Conservation (phyloP, 2,329 filamentous ascomycete species). For the Chaetomium olivaceum region DNA sequence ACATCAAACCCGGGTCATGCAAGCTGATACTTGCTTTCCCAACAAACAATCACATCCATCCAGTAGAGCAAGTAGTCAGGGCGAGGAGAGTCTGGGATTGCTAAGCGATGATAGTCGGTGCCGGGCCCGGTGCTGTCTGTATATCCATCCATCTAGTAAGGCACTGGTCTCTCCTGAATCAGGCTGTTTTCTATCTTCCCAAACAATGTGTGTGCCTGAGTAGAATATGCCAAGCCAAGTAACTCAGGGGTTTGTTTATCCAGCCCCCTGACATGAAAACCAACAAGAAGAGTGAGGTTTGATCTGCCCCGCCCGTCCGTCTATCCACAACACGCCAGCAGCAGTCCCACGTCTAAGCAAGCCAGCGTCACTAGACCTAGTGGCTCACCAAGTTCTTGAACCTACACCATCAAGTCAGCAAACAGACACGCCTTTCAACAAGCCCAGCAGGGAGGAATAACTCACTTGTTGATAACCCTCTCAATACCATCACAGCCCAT, state of each 20-base stretch:
- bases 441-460: slow-evolving; percentile 15
- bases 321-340: background rate
- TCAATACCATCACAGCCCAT: slow-evolving; percentile 83
- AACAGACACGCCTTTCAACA: too few species aligned
- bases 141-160: background rate
- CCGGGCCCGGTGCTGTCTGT: background rate
- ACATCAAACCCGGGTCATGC: background rate
- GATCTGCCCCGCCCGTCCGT: too few species aligned
- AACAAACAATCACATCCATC: background rate
- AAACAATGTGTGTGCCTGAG: too few species aligned
- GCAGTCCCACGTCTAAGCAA: background rate
- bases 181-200: background rate
- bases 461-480: slow-evolving; percentile 72
- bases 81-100: background rate
- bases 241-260: background rate
- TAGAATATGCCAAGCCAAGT: background rate
- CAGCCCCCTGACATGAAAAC: background rate
- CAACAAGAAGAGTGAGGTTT: background rate
- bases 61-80: background rate
- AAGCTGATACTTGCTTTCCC: background rate
- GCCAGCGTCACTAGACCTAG: background rate
- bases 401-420: slow-evolving; percentile 17
- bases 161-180: background rate
- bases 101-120: background rate
- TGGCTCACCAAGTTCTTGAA: slow-evolving; percentile 31